Evolutionary conservation across 208 protist genomes (phyloP).

Genomic region (Leishmania gerbilli): DNA sequence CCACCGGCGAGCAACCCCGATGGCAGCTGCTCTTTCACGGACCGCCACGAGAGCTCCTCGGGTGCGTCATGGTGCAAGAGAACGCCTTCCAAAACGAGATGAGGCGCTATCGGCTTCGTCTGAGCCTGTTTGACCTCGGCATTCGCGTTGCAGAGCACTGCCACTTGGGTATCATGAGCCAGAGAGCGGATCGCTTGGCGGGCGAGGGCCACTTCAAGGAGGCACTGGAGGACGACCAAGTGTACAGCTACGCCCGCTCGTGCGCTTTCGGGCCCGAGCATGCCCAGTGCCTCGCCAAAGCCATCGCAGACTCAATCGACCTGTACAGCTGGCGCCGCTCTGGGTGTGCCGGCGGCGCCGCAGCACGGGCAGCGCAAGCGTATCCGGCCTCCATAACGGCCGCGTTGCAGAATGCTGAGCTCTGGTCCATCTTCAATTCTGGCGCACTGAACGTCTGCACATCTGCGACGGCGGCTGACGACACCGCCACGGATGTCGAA

Average conservation of each 20-base stretch:
- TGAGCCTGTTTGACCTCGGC: constrained; percentile 83
- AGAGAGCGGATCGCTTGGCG: constrained; percentile 51
- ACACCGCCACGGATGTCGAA: constrained; percentile 20
- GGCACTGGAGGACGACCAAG: constrained; percentile 68
- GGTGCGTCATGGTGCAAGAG: constrained; percentile 79
- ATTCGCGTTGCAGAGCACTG: constrained; percentile 87
- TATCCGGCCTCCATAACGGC: constrained; percentile 11
- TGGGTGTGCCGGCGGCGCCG: not conserved
- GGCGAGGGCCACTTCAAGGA: constrained; percentile 33
- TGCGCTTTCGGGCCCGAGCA: constrained; percentile 63
- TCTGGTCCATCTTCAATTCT: constrained; percentile 45
- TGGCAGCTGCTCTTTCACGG: constrained; percentile 42
- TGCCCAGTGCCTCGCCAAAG: constrained; percentile 53
- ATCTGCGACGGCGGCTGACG: not conserved
- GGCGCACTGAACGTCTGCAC: constrained; percentile 37
- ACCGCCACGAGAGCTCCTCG: constrained; percentile 72
- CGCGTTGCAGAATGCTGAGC: constrained; percentile 31
- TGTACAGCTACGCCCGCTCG: constrained; percentile 80
- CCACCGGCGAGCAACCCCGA: constrained; percentile 1
- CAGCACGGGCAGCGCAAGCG: not conserved
- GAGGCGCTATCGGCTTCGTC: constrained; percentile 78
- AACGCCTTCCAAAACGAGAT: constrained; percentile 89
- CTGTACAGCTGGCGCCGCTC: constrained; percentile 47
- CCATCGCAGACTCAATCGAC: constrained; percentile 82
- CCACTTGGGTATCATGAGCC: constrained; percentile 83